phyloP scores from a whole-genome alignment of 139 green algal genomes.

The Asterochloris erici region DNA sequence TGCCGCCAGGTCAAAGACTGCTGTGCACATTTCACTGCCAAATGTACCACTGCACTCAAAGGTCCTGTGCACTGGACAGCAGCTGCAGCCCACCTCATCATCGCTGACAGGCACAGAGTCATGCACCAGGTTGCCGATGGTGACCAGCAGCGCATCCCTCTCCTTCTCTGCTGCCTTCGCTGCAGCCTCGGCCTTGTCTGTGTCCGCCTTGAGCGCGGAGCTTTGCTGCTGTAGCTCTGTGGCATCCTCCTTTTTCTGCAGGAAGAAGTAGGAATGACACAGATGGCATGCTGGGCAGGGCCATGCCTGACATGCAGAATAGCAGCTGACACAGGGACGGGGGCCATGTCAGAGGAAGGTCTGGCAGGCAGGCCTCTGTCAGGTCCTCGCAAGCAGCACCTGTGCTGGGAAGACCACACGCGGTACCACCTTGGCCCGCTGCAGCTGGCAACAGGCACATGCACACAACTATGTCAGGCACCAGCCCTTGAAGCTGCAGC shows the following conservation, averaged over 20 bases:
- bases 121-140: constrained; percentile 98
- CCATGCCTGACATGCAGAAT: background rate
- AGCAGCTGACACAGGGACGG: too few species aligned
- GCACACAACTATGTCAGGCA: too few species aligned
- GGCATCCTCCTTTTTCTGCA: constrained; percentile 80
- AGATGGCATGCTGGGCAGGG: background rate
- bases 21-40: too few species aligned
- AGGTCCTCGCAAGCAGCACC: background rate
- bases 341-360: too few species aligned
- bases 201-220: constrained; percentile 79
- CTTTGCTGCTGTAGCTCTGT: constrained; percentile 77
- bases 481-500: too few species aligned
- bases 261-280: background rate
- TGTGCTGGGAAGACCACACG: background rate
- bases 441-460: too few species aligned
- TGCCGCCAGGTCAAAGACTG: too few species aligned
- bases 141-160: constrained; percentile 65
- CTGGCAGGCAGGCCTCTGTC: too few species aligned
- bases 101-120: constrained; percentile 88
- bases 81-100: constrained; percentile 73
- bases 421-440: background rate
- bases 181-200: constrained; percentile 57
- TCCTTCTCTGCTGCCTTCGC: constrained; percentile 62
- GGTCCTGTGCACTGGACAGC: background rate
- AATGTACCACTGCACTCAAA: background rate